Evolutionary conservation across 1,284 basidiomycete species (phyloP).

Genomic region (Athelia sp.): DNA sequence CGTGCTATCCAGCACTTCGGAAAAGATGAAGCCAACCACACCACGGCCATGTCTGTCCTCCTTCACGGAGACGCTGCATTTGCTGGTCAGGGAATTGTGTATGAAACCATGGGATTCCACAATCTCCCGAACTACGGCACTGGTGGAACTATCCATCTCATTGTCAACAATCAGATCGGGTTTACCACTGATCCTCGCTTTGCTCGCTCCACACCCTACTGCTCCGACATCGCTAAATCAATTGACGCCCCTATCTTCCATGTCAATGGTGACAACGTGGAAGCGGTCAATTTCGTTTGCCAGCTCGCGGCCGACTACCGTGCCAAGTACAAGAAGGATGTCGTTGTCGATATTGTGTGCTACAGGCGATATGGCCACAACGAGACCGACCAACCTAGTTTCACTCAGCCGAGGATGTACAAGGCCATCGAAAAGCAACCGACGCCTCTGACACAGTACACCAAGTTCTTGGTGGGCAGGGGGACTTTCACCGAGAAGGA

Average conservation of each 20-base stretch:
- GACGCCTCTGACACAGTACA: conserved; percentile 89
- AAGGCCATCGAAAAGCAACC: conserved; percentile 94
- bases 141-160: conserved; percentile 96
- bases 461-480: conserved; percentile 86
- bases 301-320: conserved; percentile 98
- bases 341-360: conserved; percentile 98
- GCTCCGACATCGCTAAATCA: conserved; percentile 98
- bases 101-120: conserved; percentile 99
- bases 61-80: conserved; percentile 99
- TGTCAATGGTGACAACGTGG: conserved; percentile 98
- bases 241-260: conserved; percentile 99
- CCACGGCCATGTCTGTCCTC: conserved; percentile 88
- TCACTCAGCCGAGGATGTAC: conserved; percentile 99
- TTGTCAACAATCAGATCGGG: conserved; percentile 99
- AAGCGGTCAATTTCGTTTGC: conserved; percentile 97
- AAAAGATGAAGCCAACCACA: conserved; percentile 73
- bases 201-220: conserved; percentile 96
- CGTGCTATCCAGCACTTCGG: conserved; percentile 96
- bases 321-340: conserved; percentile 98
- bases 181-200: conserved; percentile 99
- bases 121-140: conserved; percentile 94
- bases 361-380: conserved; percentile 99
- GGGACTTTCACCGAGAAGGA: conserved; percentile 95
- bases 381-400: conserved; percentile 98
- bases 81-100: conserved; percentile 97